phyloP scores from a whole-genome alignment of 331 rosid species.

The Acacia pycnantha region DNA sequence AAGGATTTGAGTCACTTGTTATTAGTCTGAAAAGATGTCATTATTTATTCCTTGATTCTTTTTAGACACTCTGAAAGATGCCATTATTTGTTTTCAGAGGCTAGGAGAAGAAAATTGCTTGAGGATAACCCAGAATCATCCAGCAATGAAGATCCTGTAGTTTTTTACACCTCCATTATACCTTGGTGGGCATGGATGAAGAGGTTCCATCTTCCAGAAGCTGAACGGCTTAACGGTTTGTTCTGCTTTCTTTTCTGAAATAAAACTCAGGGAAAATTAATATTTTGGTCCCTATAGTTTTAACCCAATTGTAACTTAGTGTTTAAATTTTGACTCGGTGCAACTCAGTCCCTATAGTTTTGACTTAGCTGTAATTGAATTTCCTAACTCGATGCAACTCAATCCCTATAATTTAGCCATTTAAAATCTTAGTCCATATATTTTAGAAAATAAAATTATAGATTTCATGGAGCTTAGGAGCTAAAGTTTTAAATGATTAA shows the following conservation, averaged over 20 bases:
- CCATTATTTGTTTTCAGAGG: slow-evolving; percentile 46
- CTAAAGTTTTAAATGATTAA: no score
- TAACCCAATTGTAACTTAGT: no score
- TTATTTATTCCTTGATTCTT: slow-evolving; percentile 21
- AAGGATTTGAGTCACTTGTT: slow-evolving; percentile 2
- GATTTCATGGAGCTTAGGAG: not conserved
- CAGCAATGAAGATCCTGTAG: slow-evolving; percentile 68
- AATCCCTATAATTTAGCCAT: no score
- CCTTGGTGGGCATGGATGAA: slow-evolving; percentile 99
- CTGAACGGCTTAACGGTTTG: slow-evolving; percentile 86
- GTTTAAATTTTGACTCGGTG: no score
- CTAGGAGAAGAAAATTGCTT: slow-evolving; percentile 93
- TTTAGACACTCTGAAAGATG: not conserved
- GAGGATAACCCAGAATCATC: slow-evolving; percentile 83
- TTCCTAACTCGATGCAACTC: not conserved
- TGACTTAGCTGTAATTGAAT: no score
- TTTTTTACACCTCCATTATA: slow-evolving; percentile 82
- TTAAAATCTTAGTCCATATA: no score
- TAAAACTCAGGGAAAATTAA: no score
- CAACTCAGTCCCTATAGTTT: not conserved
- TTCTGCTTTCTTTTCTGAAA: not conserved
- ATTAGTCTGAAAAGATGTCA: not conserved
- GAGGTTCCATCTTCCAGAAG: slow-evolving; percentile 96
- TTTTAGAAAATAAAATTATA: not conserved
- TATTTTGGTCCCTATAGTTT: no score